Evolutionary conservation across 2,329 filamentous ascomycete genomes (phyloP), one percentile per base, ranked within the genome.

Genomic region (Pseudocercospora musae): DNA sequence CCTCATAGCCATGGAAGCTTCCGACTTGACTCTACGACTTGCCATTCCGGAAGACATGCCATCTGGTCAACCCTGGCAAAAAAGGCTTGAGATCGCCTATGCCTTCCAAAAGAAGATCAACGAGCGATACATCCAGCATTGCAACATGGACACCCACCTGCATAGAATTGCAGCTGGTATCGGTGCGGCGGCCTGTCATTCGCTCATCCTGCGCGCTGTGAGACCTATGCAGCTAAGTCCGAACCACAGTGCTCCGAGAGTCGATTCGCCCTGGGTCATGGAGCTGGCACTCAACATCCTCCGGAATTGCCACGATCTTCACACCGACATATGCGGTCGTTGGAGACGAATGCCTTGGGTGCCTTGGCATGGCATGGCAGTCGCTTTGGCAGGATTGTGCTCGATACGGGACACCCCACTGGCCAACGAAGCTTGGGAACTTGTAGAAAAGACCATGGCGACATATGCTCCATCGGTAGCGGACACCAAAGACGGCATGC

Each of bases 321-420:
- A 62, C 59, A 74, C 76, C 20, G 64, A 68, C 50, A 63, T 73
- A 40, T 73, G 70, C 1, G 74, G 76, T 11, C 72, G 77, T 2
- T 83, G 78, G 71, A 70, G 71, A 20, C 84, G 82, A 80, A 81
- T 82, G 77, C 75, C 78, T 0, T 85, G 82, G 70, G 79, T 83
- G 13, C 82, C 83, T 62, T 85, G 83, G 83, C 83, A 85, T 65
- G 78, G 82, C 7, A 73, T 85, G 0, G 81, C 83, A 1, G 81
- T 85, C 6, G 78, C 80, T 1, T 72, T 85, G 13, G 82, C 82
- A 0, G 82, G 84, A 64, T 75, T 85, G 21, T 85, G 82, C 68
- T 73, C 77, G 2, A 80, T 81, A 66, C 79, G 80, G 2, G 73
- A 75, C 40, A 81, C 80, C 6, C 75, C 77, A 20, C 71, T 81